Base-by-base conservation (phyloP, 1,139 yeast genomes). In the Geotrichum histeridarum region DNA sequence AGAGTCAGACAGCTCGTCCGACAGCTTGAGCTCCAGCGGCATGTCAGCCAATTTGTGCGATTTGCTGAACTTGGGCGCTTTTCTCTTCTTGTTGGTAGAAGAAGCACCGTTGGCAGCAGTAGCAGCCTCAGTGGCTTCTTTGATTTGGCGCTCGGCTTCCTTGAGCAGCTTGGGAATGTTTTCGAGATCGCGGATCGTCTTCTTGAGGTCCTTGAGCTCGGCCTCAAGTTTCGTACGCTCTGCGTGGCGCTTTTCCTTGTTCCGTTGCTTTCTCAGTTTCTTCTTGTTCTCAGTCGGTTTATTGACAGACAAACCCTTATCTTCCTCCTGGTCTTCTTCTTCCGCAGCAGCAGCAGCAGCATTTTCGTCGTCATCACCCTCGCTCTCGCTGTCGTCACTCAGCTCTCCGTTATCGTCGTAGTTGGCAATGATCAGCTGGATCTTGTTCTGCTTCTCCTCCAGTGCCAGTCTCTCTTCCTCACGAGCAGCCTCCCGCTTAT, bases 1-100 rank as follows among this genome's bases (percentile, higher is more conserved):
- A 32, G 95, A 87, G 63, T 87, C 94, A 33, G 86, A 82, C 60
- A 94, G 77, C 70, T 93, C 99, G 66, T 89, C 93, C 15, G 95
- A 82, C 54, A 94, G 78, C 71, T 93, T 93, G 43, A 93, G 85
- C 66, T 93, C 98, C 55, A 93, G 70, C 35, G 86, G 84, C 43
- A 79, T 79, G 54, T 83, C 84, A 57, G 81, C 71, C 30, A 81
- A 75, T 43, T 77, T 75, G 66, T 85, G 81, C 64, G 82, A 86
- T 67, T 64, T 68, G 39, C 49, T 35, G 48, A 57, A 57, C 68
- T 73, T 57, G 64, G 51, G 50, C 63, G 60, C 66, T 57, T 68
- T 64, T 61, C 70, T 58, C 47, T 42, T 52, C 52, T 64, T 55
- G 54, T 51, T 53, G 60, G 35, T 60, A 42, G 60, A 52, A 12